A percentile compares a stretch with the other conserved stretches of the same genome.
Conservation (phyloP, 768 basidiomycete genomes). For the Rubroboletus satanas region DNA sequence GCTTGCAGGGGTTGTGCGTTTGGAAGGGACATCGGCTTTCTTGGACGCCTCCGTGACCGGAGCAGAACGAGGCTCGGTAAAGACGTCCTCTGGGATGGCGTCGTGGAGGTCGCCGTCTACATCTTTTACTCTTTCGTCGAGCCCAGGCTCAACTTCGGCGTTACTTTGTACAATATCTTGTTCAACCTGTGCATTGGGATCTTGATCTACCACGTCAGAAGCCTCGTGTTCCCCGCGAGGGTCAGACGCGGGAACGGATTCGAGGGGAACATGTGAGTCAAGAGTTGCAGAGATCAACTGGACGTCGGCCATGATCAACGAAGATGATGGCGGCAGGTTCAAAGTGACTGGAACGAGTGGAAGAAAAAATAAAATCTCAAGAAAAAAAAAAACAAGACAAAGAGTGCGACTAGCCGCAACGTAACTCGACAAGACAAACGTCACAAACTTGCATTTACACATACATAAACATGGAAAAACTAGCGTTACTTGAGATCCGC, state of each 20-base stretch:
- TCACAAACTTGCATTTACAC: slow-evolving; percentile 14
- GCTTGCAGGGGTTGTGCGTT: slow-evolving; percentile 19
- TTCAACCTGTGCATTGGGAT: slow-evolving; percentile 17
- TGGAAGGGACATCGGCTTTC: slow-evolving; percentile 27
- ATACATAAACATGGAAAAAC: slow-evolving; percentile 21
- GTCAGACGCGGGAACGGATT: slow-evolving; percentile 22
- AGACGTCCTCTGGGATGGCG: slow-evolving; percentile 23
- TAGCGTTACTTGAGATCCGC: slow-evolving; percentile 36
- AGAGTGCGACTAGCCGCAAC: slow-evolving; percentile 8
- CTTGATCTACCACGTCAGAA: slow-evolving; percentile 32
- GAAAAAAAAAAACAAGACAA: slow-evolving; percentile 10
- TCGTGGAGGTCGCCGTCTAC: slow-evolving; percentile 16
- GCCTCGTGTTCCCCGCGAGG: slow-evolving; percentile 39
- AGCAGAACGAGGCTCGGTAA: slow-evolving; percentile 14
- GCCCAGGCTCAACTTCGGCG: slow-evolving; percentile 11
- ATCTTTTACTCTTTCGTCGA: slow-evolving; percentile 16
- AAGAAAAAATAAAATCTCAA: slow-evolving; percentile 8
- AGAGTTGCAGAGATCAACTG: slow-evolving; percentile 23
- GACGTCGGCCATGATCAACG: slow-evolving; percentile 37
- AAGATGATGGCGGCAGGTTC: slow-evolving; percentile 14
- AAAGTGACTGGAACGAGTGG: slow-evolving; percentile 5
- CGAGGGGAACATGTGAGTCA: slow-evolving; percentile 21
- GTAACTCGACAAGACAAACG: slow-evolving; percentile 3
- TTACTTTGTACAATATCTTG: slow-evolving; percentile 21
- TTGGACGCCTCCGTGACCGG: slow-evolving; percentile 20